Evolutionary conservation across 345 rosid species (phyloP).

Genomic region (Gossypium raimondii): DNA sequence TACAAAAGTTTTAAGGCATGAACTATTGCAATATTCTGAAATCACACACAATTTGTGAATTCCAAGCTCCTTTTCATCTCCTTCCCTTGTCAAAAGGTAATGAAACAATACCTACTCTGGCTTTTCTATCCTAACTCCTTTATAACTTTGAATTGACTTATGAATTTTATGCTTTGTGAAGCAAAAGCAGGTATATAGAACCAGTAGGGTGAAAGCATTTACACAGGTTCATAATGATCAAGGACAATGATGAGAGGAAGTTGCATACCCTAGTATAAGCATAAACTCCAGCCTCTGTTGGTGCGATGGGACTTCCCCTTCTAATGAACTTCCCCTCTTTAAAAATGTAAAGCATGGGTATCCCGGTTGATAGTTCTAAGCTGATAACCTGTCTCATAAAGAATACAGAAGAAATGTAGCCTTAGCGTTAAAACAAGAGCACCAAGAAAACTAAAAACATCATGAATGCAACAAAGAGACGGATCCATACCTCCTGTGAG

Average conservation of each 20-base stretch:
- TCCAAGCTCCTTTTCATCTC: not conserved
- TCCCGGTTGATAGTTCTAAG: constrained; percentile 84
- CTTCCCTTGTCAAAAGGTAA: not conserved
- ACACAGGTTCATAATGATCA: constrained; percentile 5
- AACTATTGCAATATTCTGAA: not conserved
- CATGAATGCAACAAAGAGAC: not conserved
- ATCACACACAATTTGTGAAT: not conserved
- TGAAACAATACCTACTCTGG: not conserved
- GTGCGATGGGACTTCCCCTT: constrained; percentile 87
- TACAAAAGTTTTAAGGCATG: not conserved
- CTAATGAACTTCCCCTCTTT: constrained; percentile 80
- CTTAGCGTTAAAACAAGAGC: not conserved
- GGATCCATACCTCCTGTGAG: constrained; percentile 76
- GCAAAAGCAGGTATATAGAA: not conserved
- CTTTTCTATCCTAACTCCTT: not conserved
- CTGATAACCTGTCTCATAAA: constrained; percentile 53
- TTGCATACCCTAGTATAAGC: constrained; percentile 78
- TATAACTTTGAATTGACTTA: not conserved
- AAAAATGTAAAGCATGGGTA: constrained; percentile 90
- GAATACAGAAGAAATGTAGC: not conserved
- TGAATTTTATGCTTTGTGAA: not conserved
- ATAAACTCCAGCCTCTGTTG: constrained; percentile 90
- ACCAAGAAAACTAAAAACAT: not conserved
- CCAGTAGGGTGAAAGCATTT: not conserved
- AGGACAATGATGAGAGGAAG: constrained; percentile 5